Evolutionary conservation across 805 yeast species (phyloP).

Genomic region (Cephaloascus albidus): DNA sequence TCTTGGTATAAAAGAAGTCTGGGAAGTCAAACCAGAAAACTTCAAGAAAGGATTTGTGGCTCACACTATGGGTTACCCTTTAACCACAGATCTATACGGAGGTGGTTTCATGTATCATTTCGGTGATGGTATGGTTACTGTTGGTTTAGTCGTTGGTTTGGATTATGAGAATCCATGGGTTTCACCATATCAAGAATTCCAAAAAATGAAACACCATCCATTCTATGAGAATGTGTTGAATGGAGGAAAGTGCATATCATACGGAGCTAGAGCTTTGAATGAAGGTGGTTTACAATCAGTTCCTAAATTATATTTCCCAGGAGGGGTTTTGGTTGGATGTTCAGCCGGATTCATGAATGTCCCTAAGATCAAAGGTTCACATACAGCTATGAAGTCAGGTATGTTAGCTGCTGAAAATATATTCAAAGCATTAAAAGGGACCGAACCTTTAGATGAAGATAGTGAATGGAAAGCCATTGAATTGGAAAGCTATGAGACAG

Average conservation of each 20-base stretch:
- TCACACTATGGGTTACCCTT: slow-evolving; percentile 87
- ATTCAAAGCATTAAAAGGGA: slow-evolving; percentile 30
- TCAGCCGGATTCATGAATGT: slow-evolving; percentile 96
- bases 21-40: slow-evolving; percentile 85
- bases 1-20: slow-evolving; percentile 89
- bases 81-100: slow-evolving; percentile 69
- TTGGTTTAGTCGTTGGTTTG: slow-evolving; percentile 90
- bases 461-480: slow-evolving; percentile 35
- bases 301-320: slow-evolving; percentile 88
- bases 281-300: slow-evolving; percentile 96
- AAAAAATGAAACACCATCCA: slow-evolving; percentile 88
- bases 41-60: slow-evolving; percentile 74
- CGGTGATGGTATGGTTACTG: slow-evolving; percentile 84
- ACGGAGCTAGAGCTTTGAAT: slow-evolving; percentile 93
- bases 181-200: slow-evolving; percentile 94
- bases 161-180: slow-evolving; percentile 94
- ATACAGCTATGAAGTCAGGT: slow-evolving; percentile 95
- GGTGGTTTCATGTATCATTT: slow-evolving; percentile 98
- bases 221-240: slow-evolving; percentile 62
- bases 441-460: slow-evolving; percentile 35
- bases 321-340: slow-evolving; percentile 92
- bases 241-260: slow-evolving; percentile 89
- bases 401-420: slow-evolving; percentile 89
- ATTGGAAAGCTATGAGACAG: slow-evolving; percentile 50
- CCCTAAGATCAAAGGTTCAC: slow-evolving; percentile 96